These are phyloP conservation scores for Ephemerocybe angulata DNA, from an alignment of 768 basidiomycete genomes.

Conservation along the genomic window DNA sequence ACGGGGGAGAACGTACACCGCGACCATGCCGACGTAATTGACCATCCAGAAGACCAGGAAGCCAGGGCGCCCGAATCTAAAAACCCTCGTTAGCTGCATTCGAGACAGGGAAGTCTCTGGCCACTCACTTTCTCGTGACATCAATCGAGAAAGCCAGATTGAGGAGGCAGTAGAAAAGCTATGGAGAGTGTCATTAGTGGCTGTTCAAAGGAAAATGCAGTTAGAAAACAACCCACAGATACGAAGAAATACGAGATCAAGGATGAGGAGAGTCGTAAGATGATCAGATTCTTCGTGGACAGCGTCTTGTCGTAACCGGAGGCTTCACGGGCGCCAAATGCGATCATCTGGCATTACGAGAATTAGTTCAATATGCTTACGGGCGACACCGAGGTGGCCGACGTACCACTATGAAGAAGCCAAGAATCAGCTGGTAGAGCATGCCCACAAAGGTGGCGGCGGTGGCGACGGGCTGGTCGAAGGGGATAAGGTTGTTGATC, in stretches of 20 bases:
- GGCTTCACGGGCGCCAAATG: constrained; percentile 23
- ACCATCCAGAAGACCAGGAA: constrained; percentile 70
- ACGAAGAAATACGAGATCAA: constrained; percentile 35
- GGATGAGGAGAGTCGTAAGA: constrained; percentile 26
- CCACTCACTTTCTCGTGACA: constrained; percentile 43
- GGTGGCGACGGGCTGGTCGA: constrained; percentile 54
- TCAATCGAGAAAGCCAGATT: constrained; percentile 59
- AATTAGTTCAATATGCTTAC: neutral
- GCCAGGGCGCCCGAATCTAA: constrained; percentile 46
- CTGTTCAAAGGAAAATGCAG: neutral
- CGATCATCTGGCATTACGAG: constrained; percentile 32
- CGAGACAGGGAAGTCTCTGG: neutral
- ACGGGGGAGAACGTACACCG: constrained; percentile 38
- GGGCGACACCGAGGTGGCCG: constrained; percentile 16
- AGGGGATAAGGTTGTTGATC: constrained; percentile 52
- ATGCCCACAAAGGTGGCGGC: constrained; percentile 55
- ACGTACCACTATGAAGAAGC: constrained; percentile 40
- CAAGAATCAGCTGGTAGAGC: constrained; percentile 50
- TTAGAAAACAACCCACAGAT: constrained; percentile 22
- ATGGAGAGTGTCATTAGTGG: neutral
- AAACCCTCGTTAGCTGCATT: neutral
- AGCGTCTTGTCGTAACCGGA: constrained; percentile 28
- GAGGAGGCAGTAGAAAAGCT: constrained; percentile 58
- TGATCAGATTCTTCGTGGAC: constrained; percentile 26
- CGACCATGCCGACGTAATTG: constrained; percentile 53